Percentiles rank a stretch among this genome's conserved stretches.
phyloP scores from a whole-genome alignment of 2,329 filamentous ascomycete species.

The Monosporascus sp. region DNA sequence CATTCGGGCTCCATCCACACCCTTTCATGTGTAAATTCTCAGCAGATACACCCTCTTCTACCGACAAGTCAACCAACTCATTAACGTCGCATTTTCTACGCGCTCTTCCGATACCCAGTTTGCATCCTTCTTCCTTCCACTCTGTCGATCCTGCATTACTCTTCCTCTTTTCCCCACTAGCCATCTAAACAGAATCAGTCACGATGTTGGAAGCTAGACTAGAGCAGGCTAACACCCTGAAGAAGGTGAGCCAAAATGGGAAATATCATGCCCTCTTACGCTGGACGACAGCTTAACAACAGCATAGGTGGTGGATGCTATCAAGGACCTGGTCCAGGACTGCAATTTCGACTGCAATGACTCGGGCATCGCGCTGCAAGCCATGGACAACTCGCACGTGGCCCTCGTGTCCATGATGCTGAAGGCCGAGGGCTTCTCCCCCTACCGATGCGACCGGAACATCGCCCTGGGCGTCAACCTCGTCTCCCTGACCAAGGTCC shows the following conservation, averaged over 20 bases:
- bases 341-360: constrained; percentile 99
- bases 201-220: constrained; percentile 94
- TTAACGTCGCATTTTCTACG: not conserved
- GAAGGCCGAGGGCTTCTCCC: constrained; percentile 88
- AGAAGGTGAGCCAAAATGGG: constrained; percentile 62
- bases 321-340: constrained; percentile 98
- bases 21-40: not conserved
- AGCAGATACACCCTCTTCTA: not conserved
- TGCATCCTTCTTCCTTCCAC: not conserved
- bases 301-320: constrained; percentile 85
- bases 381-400: constrained; percentile 99
- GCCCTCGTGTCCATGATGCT: constrained; percentile 98
- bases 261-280: not conserved
- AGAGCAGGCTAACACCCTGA: constrained; percentile 87
- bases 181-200: constrained; percentile 18
- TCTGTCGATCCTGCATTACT: not conserved
- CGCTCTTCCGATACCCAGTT: not conserved
- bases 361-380: constrained; percentile 93
- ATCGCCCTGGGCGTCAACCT: constrained; percentile 97
- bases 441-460: constrained; percentile 98
- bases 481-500: constrained; percentile 91
- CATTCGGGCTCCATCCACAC: constrained; percentile 1
- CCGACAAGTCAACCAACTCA: not conserved
- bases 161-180: not conserved
- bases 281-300: constrained; percentile 12